These are phyloP conservation scores for Kondoa subrosea DNA, from an alignment of 768 basidiomycete genomes.

Conservation along the genomic window DNA sequence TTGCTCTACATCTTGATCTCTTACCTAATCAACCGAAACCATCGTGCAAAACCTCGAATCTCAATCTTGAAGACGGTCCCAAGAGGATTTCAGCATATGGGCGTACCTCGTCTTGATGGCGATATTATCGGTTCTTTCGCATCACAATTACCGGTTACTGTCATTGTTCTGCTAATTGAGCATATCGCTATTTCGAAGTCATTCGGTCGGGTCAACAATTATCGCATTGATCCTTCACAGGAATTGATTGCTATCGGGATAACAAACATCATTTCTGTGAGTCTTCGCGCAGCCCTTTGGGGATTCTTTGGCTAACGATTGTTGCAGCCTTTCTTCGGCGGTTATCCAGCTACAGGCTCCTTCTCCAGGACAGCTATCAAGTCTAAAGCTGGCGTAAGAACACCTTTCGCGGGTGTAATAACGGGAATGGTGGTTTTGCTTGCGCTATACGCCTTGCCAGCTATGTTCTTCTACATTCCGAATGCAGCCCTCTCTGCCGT, in stretches of 20 bases:
- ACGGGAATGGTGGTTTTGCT: constrained; percentile 78
- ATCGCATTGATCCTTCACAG: constrained; percentile 72
- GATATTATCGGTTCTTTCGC: constrained; percentile 40
- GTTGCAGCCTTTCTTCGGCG: constrained; percentile 72
- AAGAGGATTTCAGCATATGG: constrained; percentile 48
- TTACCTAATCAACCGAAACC: constrained; percentile 63
- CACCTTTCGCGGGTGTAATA: constrained; percentile 71
- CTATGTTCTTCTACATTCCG: constrained; percentile 34
- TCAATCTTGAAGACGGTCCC: constrained; percentile 46
- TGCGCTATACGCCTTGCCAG: constrained; percentile 82
- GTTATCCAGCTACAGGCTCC: constrained; percentile 92
- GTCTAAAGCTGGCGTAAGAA: constrained; percentile 91
- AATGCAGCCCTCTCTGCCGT: constrained; percentile 58
- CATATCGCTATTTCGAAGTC: constrained; percentile 89
- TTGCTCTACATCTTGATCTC: constrained; percentile 63
- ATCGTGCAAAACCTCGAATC: constrained; percentile 48
- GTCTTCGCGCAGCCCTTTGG: background rate
- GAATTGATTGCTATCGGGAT: constrained; percentile 97
- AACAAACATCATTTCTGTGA: constrained; percentile 47
- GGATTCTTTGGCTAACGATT: constrained; percentile 9
- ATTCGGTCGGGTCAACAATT: constrained; percentile 84
- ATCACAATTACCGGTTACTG: constrained; percentile 22
- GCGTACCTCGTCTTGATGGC: constrained; percentile 12
- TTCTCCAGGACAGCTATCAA: constrained; percentile 97
- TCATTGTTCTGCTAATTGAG: constrained; percentile 55